These are phyloP conservation scores for Leishmania gerbilli DNA, from an alignment of 208 protist genomes.

Conservation along the genomic window DNA sequence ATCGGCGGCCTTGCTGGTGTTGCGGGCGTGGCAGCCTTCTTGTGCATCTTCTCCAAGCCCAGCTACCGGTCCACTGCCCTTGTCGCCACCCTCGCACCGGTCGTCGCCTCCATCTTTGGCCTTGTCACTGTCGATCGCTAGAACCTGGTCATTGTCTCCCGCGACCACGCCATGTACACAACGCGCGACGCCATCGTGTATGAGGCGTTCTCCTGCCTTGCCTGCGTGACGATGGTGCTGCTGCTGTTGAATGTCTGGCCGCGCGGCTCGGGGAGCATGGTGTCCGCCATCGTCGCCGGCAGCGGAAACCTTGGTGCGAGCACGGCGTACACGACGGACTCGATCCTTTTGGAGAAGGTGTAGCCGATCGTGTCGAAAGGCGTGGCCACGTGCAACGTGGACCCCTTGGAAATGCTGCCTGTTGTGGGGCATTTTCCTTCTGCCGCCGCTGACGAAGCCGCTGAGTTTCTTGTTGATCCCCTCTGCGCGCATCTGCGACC, in stretches of 20 bases:
- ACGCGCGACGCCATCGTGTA: conserved; percentile 66
- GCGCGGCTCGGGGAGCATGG: conserved; percentile 63
- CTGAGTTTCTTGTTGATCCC: conserved; percentile 74
- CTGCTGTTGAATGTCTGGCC: conserved; percentile 79
- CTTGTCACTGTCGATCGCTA: conserved; percentile 70
- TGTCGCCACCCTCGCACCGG: conserved; percentile 47
- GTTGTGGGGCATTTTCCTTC: conserved; percentile 47
- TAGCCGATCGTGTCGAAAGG: conserved; percentile 36
- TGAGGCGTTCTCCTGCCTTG: conserved; percentile 55
- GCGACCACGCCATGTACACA: conserved; percentile 68
- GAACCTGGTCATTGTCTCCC: conserved; percentile 48
- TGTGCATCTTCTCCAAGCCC: conserved; percentile 41
- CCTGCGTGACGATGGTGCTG: conserved; percentile 70
- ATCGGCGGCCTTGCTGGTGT: conserved; percentile 40
- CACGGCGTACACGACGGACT: conserved; percentile 44
- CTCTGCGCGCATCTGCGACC: conserved; percentile 54
- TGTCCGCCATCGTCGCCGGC: conserved; percentile 68
- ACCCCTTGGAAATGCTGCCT: conserved; percentile 49
- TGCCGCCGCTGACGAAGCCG: conserved; percentile 37
- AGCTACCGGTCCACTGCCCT: conserved; percentile 50
- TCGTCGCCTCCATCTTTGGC: conserved; percentile 58
- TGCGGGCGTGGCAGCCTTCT: conserved; percentile 45
- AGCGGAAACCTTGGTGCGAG: conserved; percentile 65
- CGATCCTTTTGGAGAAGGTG: conserved; percentile 50
- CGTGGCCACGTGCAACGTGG: conserved; percentile 50